Percentiles rank a stretch among this genome's conserved stretches.
These are phyloP conservation scores for Sugiyamaella pinicola DNA, from an alignment of 1,139 yeast genomes.

Conservation along the genomic window DNA sequence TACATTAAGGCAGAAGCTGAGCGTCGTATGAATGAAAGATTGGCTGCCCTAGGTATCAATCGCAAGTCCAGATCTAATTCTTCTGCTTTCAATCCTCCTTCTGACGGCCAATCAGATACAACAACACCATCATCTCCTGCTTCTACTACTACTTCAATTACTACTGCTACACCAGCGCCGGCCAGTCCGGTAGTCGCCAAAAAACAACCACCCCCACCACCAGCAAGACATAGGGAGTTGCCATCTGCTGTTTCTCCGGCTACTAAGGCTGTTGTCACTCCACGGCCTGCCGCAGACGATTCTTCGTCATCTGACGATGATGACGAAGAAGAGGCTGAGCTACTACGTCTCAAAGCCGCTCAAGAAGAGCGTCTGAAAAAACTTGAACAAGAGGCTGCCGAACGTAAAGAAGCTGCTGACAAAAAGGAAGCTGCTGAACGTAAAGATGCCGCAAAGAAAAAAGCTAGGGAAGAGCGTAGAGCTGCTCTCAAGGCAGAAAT, in stretches of 20 bases:
- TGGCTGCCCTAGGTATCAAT: conserved; percentile 80
- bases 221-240: conserved; percentile 16
- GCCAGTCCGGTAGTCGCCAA: conserved; percentile 1
- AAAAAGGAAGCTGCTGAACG: conserved; percentile 43
- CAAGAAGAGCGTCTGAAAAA: conserved; percentile 37
- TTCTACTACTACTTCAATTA: conserved; percentile 23
- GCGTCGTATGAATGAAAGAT: conserved; percentile 82
- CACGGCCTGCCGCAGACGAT: conserved; percentile 29
- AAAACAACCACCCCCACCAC: conserved; percentile 25
- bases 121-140: conserved; percentile 22
- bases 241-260: conserved; percentile 23
- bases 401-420: conserved; percentile 36
- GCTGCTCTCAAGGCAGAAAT: conserved; percentile 64
- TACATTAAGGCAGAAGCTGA: conserved; percentile 90
- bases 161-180: conserved; percentile 26
- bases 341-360: conserved; percentile 51
- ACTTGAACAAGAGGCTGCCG: conserved; percentile 36
- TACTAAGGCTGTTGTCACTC: conserved; percentile 2
- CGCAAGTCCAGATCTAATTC: conserved; percentile 41
- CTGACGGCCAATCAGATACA: conserved; percentile 22
- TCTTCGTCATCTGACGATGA: conserved; percentile 43
- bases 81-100: conserved; percentile 33
- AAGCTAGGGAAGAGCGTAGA: conserved; percentile 57
- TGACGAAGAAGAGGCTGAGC: conserved; percentile 52
- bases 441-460: conserved; percentile 43